Percentiles rank a stretch among this genome's conserved stretches.
Evolutionary conservation across 768 basidiomycete species (phyloP).

Genomic region (Hortiboletus flavorubellus): DNA sequence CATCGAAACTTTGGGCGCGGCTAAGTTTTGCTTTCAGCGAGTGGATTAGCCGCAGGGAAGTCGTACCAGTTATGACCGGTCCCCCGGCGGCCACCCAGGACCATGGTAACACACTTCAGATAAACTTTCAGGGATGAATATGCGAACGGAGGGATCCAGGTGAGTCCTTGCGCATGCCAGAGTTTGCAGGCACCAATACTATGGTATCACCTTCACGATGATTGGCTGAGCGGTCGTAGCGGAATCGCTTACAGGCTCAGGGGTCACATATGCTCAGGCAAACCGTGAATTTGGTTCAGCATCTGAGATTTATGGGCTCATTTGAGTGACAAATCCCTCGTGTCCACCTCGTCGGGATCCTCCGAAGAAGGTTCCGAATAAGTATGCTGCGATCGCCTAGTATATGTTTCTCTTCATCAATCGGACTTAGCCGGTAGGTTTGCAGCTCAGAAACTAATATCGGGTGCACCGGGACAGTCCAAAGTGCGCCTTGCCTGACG

Average conservation of each 20-base stretch:
- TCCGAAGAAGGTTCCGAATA: conserved; percentile 17
- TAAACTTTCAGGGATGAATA: neutral
- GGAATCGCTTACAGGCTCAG: conserved; percentile 17
- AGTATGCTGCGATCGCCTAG: conserved; percentile 18
- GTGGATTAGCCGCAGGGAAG: neutral
- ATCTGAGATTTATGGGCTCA: conserved; percentile 31
- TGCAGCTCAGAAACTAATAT: conserved; percentile 2
- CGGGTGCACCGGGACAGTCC: neutral
- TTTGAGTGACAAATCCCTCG: conserved; percentile 15
- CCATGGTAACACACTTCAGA: neutral
- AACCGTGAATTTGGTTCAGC: conserved; percentile 12
- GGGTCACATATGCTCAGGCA: conserved; percentile 16
- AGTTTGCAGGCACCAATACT: neutral
- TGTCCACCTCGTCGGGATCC: conserved; percentile 22
- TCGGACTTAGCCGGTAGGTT: conserved; percentile 18
- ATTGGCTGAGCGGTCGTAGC: conserved; percentile 7
- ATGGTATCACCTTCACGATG: neutral
- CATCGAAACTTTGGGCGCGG: conserved; percentile 16
- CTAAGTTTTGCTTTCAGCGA: conserved; percentile 5
- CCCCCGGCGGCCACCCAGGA: neutral
- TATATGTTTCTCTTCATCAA: conserved; percentile 7
- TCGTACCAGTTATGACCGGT: neutral
- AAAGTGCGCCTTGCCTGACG: conserved; percentile 10
- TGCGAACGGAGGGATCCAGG: neutral
- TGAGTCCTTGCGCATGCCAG: neutral